Evolutionary conservation across 495 filamentous ascomycete species (phyloP), one percentile per base, ranked within the genome.

Genomic region (Aspergillus egyptiacus): DNA sequence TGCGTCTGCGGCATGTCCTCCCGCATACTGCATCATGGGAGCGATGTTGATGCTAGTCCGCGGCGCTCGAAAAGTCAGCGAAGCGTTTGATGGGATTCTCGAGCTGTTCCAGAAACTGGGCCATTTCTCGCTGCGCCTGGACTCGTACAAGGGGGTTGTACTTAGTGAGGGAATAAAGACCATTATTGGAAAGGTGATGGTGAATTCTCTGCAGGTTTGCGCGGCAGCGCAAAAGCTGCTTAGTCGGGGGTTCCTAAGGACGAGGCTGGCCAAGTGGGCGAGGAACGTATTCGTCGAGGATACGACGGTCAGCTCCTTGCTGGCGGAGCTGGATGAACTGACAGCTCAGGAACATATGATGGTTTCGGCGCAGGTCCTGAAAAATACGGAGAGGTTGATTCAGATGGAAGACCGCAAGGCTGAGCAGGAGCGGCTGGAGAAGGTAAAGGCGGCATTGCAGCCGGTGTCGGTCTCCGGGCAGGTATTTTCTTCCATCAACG

Each of bases 1-100:
- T 9, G 53, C 24, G 1, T 18, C 43, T 23, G 25, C 30, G 3
- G 43, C 48, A 11, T 68, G 64, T 31, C 57, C 65, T 5, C 61
- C 59, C 6, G 54, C 57, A 14, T 58, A 55, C 25, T 24, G 49
- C 19, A 53, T 64, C 17, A 57, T 66, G 54, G 56, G 60, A 13
- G 58, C 65, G 6, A 64, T 62, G 36, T 28, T 56, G 17, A 54
- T 54, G 22, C 55, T 68, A 2, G 41, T 68, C 7, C 48, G 50
- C 10, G 48, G 51, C 9, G 65, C 61, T 18, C 45, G 58, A 23
- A 60, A 50, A 42, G 61, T 64, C 6, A 60, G 53, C 15, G 47
- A 56, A 0, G 33, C 54, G 2, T 62, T 62, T 33, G 60, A 67
- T 25, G 52, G 49, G 11, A 59, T 64, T 25, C 31, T 35, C 3